Evolutionary conservation across 345 rosid species (phyloP), one percentile per base, ranked within the genome.

Genomic region (Citrus sinensis): DNA sequence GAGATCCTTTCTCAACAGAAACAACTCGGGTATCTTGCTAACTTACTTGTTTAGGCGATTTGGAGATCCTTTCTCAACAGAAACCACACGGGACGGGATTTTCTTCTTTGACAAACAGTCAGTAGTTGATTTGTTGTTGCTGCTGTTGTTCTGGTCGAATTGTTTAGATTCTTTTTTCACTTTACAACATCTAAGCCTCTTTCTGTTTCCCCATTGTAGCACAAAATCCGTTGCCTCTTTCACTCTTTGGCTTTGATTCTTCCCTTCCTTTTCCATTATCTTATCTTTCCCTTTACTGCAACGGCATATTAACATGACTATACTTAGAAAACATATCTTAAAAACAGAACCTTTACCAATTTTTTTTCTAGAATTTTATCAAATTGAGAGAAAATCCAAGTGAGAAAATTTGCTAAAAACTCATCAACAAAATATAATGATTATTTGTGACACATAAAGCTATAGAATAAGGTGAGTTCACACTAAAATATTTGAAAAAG

Each of bases 151-250:
- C 80, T 79, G 85, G 8, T 84, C 80, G 35, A 81, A 85, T 75
- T 71, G 86, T 81, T 83, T 75, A 20, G 70, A 89, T 69, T 87
- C 90, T 75, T 89, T 91, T 83, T 91, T 94, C 39, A 91, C 80
- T 83, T 92, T 93, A 82, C 89, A 90, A 81, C 97, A 89, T 84
- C 98, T 87, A 81, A 85, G 94, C 86, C 92, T 89, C 87, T 95
- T 95, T 77, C 90, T 90, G 68, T 86, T 92, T 60, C 98, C 98
- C 98, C 98, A 93, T 84, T 95, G 94, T 79, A 95, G 80, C 81
- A 90, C 86, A 84, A 95, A 95, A 86, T 95, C 97, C 51, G 89
- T 62, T 88, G 80, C 90, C 85, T 85, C 83, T 81, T 82, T 37
- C 71, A n/a, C 83, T 85, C 85, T 84, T 88, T 63, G 78, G 78